Evolutionary conservation across 495 filamentous ascomycete species (phyloP).

Genomic region (Xylaria scruposa): DNA sequence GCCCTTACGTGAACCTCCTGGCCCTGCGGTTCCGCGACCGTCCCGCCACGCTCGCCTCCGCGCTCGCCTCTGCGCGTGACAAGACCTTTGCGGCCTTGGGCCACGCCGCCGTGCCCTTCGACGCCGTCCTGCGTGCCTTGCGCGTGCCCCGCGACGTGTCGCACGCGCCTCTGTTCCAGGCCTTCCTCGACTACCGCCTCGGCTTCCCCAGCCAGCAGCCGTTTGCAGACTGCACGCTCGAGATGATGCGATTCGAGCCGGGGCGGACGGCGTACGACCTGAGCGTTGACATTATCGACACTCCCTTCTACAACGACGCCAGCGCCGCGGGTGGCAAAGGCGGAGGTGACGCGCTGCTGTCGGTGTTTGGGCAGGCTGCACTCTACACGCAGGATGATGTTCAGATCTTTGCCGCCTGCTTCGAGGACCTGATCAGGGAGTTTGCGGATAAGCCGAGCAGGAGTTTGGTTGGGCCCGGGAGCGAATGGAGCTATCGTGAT

Average conservation of each 20-base stretch:
- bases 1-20: constrained; percentile 56
- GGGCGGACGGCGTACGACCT: constrained; percentile 3
- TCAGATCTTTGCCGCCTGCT: background rate
- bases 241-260: background rate
- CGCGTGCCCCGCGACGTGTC: background rate
- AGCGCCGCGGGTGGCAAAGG: no score
- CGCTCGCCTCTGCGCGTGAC: constrained; percentile 17
- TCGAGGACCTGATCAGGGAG: background rate
- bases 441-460: background rate
- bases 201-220: background rate
- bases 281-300: constrained; percentile 12
- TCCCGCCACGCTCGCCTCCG: constrained; percentile 26
- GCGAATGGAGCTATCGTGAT: background rate
- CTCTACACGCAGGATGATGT: constrained; percentile 25
- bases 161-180: constrained; percentile 46
- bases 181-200: constrained; percentile 45
- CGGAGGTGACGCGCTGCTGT: background rate
- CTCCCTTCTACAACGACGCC: no score
- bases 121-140: background rate
- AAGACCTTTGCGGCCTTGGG: constrained; percentile 20
- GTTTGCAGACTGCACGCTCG: constrained; percentile 20
- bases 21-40: constrained; percentile 44
- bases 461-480: background rate
- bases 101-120: constrained; percentile 33
- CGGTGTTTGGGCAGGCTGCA: constrained; percentile 10